Conservation (phyloP, 352 stramenopile species). For the Phytopythium boreale region DNA sequence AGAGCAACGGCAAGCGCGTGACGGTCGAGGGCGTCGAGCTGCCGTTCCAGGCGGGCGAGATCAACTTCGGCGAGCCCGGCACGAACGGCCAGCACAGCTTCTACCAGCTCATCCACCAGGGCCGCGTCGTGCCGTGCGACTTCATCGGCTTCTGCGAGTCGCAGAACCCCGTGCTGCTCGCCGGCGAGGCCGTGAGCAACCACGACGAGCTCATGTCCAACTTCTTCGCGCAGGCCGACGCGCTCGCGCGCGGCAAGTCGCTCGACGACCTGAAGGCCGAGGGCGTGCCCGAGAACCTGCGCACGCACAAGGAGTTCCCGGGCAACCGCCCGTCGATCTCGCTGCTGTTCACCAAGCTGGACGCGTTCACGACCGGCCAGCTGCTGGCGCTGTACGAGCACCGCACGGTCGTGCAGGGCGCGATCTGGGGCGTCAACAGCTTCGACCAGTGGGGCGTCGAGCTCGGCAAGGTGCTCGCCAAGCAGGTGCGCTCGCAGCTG, state of each 20-base stretch:
- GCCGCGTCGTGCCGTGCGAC: constrained; percentile 95
- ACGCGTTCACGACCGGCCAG: constrained; percentile 95
- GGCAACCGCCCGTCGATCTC: constrained; percentile 97
- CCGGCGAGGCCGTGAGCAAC: constrained; percentile 91
- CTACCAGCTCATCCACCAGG: constrained; percentile 99
- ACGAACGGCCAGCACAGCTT: constrained; percentile 99
- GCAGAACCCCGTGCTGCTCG: constrained; percentile 83
- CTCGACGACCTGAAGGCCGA: constrained; percentile 92
- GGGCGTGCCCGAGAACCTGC: constrained; percentile 90
- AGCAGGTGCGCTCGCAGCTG: constrained; percentile 92
- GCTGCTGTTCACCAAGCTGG: constrained; percentile 95
- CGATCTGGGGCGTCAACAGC: constrained; percentile 98
- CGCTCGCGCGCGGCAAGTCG: constrained; percentile 96
- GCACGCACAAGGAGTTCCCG: constrained; percentile 95
- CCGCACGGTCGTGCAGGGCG: constrained; percentile 95
- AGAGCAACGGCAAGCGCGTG: constrained; percentile 98
- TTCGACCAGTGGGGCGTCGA: constrained; percentile 99
- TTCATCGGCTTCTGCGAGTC: constrained; percentile 98
- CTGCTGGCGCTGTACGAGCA: constrained; percentile 99
- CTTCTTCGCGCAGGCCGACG: constrained; percentile 99
- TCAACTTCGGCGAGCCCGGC: constrained; percentile 97
- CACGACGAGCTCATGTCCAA: constrained; percentile 99
- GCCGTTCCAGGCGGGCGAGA: constrained; percentile 92
- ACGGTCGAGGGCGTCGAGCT: constrained; percentile 92
- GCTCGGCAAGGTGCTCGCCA: constrained; percentile 98